These are phyloP conservation scores for Colletotrichum salicis DNA, from an alignment of 2,329 filamentous ascomycete species.

Conservation along the genomic window DNA sequence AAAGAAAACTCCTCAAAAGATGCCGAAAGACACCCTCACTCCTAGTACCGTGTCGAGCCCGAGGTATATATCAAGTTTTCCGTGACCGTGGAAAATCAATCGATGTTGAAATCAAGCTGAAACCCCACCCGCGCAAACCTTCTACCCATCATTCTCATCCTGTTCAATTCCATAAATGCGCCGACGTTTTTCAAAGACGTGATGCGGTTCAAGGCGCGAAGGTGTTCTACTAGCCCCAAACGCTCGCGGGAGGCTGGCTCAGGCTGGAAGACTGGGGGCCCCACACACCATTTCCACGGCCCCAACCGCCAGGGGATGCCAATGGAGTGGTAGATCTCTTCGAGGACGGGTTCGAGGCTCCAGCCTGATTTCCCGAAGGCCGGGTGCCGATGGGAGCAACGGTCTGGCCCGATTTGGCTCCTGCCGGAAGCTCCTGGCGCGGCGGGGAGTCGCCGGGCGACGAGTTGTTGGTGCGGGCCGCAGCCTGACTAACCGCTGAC, in stretches of 20 bases:
- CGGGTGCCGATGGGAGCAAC: conserved; percentile 96
- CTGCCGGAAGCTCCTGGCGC: conserved; percentile 68
- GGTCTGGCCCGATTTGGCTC: conserved; percentile 65
- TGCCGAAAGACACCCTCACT: conserved; percentile 36
- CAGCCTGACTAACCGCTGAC: conserved; percentile 73
- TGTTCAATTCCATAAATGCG: conserved; percentile 10
- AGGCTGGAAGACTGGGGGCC: conserved; percentile 79
- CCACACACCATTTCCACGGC: conserved; percentile 85
- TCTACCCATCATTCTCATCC: conserved; percentile 5
- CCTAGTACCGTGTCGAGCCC: conserved; percentile 33
- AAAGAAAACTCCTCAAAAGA: conserved; percentile 36
- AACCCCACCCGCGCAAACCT: conserved; percentile 24
- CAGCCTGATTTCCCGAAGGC: conserved; percentile 69
- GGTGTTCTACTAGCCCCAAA: conserved; percentile 78
- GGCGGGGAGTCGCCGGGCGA: conserved; percentile 85
- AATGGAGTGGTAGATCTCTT: conserved; percentile 91
- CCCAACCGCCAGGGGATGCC: conserved; percentile 89
- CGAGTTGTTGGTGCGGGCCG: conserved; percentile 83
- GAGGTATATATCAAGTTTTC: conserved; percentile 37
- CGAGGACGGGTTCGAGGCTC: conserved; percentile 58
- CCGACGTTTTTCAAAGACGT: conserved; percentile 3
- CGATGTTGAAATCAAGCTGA: conserved; percentile 33
- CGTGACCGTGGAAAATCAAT: conserved; percentile 33
- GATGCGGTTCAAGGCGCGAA: not conserved
- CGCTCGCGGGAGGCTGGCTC: conserved; percentile 83